Evolutionary conservation across 2,329 filamentous ascomycete species (phyloP).

Genomic region (Talaromyces sp.): DNA sequence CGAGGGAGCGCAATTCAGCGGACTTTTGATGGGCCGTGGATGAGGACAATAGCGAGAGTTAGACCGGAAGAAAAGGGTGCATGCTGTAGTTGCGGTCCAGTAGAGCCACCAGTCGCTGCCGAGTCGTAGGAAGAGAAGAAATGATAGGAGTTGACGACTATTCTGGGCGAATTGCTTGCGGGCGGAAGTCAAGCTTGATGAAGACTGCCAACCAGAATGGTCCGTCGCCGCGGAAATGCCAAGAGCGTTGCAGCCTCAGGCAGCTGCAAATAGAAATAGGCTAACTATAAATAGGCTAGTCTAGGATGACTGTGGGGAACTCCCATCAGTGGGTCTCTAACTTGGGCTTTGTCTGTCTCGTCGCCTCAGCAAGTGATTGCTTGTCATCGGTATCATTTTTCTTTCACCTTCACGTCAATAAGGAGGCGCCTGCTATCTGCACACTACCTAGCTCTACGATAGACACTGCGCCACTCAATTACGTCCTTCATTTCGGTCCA

Average conservation of each 20-base stretch:
- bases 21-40: not conserved
- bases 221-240: not conserved
- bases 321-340: constrained; percentile 1
- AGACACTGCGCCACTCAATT: not conserved
- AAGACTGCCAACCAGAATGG: not conserved
- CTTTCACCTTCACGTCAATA: not conserved
- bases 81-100: not conserved
- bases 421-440: not conserved
- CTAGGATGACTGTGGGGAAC: not conserved
- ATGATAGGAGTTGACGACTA: not conserved
- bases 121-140: not conserved
- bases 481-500: not conserved
- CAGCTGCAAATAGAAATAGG: not conserved
- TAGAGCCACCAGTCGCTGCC: not conserved
- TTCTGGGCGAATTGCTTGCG: not conserved
- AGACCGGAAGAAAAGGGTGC: not conserved
- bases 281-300: not conserved
- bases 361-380: not conserved
- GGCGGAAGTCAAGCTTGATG: not conserved
- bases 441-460: not conserved
- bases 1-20: not conserved
- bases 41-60: not conserved
- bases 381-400: not conserved
- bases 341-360: not conserved
- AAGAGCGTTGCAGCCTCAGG: not conserved